These are phyloP conservation scores for Talaromyces sp. DNA, from an alignment of 2,329 filamentous ascomycete species.

Conservation along the genomic window DNA sequence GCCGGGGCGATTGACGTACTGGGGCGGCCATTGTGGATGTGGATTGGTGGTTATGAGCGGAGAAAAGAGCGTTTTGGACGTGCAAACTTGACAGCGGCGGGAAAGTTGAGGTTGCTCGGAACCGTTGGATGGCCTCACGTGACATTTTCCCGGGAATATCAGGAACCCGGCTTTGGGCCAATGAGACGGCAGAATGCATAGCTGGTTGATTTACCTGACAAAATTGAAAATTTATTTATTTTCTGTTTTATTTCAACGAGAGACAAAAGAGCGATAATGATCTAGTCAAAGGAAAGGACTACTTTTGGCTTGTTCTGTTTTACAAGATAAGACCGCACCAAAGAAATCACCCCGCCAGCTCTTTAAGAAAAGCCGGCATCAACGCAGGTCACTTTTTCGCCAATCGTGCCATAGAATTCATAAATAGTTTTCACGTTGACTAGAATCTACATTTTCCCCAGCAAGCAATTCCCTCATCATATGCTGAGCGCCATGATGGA, in stretches of 20 bases:
- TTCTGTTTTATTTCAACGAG: background rate
- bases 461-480: slow-evolving; percentile 39
- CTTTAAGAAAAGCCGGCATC: background rate
- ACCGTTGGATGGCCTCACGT: slow-evolving; percentile 4
- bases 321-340: background rate
- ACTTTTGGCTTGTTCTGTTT: background rate
- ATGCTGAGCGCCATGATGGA: slow-evolving; percentile 98
- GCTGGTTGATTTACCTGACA: background rate
- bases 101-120: slow-evolving; percentile 7
- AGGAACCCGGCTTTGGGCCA: background rate
- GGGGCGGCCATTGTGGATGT: slow-evolving; percentile 20
- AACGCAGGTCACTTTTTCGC: background rate
- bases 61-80: slow-evolving; percentile 12
- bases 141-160: slow-evolving; percentile 7
- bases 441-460: background rate
- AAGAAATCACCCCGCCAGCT: background rate
- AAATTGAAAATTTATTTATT: background rate
- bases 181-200: background rate
- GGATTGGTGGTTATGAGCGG: slow-evolving; percentile 9
- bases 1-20: slow-evolving; percentile 22
- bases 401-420: background rate
- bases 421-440: slow-evolving; percentile 1
- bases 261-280: background rate
- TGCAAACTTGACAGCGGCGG: slow-evolving; percentile 13
- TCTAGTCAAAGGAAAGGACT: background rate